A percentile compares a stretch with the other conserved stretches of the same genome.
Evolutionary conservation across 179 eudicot species (phyloP).

Genomic region (Heliamphora ciliata): DNA sequence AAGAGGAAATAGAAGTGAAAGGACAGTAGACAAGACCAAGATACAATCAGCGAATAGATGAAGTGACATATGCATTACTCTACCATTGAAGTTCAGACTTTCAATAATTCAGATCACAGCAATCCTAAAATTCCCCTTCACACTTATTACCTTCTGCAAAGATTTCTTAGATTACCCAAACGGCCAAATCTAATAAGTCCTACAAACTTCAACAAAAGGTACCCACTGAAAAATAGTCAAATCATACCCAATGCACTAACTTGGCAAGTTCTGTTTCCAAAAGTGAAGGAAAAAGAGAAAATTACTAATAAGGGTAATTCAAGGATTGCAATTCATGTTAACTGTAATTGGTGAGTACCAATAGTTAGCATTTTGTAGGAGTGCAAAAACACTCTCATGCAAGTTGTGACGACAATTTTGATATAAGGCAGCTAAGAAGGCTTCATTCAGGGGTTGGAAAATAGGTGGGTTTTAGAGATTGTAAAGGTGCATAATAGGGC

Average conservation of each 20-base stretch:
- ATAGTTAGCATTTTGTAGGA: background rate
- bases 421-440: background rate
- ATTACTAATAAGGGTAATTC: background rate
- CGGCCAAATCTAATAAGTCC: background rate
- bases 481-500: background rate
- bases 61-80: background rate
- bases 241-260: background rate
- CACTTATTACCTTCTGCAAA: background rate
- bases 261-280: background rate
- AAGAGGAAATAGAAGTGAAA: conserved; percentile 2
- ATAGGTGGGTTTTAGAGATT: background rate
- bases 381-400: background rate
- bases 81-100: background rate
- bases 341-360: background rate
- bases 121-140: background rate
- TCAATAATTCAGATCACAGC: background rate
- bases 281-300: background rate
- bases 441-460: background rate
- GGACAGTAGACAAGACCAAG: background rate
- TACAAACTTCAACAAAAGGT: background rate
- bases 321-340: background rate
- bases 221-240: background rate
- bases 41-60: background rate
- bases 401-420: background rate
- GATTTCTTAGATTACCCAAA: background rate